phyloP scores from a whole-genome alignment of 139 green algal species.

The Coelastrella sp. region DNA sequence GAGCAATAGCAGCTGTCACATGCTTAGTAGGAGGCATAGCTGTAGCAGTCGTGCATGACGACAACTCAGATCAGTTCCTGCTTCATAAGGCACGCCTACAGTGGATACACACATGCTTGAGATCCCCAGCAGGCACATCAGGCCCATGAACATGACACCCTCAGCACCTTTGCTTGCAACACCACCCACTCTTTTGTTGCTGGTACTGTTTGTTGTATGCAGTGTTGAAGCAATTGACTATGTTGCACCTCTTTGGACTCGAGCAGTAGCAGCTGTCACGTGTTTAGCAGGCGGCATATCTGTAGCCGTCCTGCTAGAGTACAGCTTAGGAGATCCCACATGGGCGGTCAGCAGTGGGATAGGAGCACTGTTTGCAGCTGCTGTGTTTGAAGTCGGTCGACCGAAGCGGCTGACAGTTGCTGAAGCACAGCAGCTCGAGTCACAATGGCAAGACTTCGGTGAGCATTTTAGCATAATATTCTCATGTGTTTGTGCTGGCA shows the following conservation, averaged over 20 bases:
- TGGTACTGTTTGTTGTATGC: no score
- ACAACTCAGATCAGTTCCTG: no score
- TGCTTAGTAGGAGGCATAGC: conserved; percentile 55
- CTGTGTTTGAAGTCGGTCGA: conserved; percentile 78
- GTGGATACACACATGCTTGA: no score
- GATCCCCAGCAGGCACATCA: no score
- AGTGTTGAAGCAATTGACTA: conserved; percentile 67
- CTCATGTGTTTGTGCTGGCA: background rate
- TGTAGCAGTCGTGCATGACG: no score
- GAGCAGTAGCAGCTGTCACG: conserved; percentile 36
- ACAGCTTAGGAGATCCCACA: conserved; percentile 54
- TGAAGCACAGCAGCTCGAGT: conserved; percentile 72
- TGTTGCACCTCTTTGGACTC: conserved; percentile 50
- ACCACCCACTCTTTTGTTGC: background rate
- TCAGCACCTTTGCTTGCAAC: no score
- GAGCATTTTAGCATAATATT: background rate
- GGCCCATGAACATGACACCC: no score
- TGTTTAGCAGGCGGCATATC: conserved; percentile 54
- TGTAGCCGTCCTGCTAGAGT: conserved; percentile 33
- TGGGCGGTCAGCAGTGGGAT: conserved; percentile 73
- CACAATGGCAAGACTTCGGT: conserved; percentile 85
- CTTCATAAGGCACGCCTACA: no score
- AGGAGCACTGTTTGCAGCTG: conserved; percentile 69
- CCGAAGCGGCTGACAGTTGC: conserved; percentile 67
- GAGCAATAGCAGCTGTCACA: conserved; percentile 35